Conservation (phyloP, 768 basidiomycete species). For the Suillus luteus region DNA sequence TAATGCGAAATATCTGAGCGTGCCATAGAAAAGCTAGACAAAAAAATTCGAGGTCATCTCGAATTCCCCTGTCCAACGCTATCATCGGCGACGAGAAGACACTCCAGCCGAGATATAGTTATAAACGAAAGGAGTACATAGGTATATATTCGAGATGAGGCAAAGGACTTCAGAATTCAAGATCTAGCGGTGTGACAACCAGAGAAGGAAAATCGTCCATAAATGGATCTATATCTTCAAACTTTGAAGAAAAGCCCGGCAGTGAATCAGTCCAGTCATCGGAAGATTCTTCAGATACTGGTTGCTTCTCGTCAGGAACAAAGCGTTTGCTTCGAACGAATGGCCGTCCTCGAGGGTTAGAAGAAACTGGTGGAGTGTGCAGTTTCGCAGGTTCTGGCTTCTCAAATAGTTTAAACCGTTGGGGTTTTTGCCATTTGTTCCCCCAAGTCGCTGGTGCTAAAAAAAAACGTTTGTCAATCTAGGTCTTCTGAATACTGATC, state of each 20-base stretch:
- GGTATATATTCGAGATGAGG: not conserved
- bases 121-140: not conserved
- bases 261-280: not conserved
- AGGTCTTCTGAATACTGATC: not conserved
- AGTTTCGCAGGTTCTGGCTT: not conserved
- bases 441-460: too few relatives aligned
- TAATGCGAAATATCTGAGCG: too few relatives aligned
- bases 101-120: not conserved
- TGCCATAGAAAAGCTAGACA: not conserved
- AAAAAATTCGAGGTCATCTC: not conserved
- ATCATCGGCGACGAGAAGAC: not conserved
- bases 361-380: not conserved
- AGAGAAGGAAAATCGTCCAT: not conserved
- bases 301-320: too few relatives aligned
- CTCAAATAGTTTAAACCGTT: too few relatives aligned
- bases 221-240: not conserved
- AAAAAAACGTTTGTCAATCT: too few relatives aligned
- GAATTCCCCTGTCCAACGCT: not conserved
- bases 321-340: too few relatives aligned
- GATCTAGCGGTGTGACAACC: not conserved
- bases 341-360: constrained; percentile 11
- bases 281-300: not conserved
- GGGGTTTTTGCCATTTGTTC: too few relatives aligned
- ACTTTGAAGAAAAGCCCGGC: not conserved
- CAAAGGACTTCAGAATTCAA: not conserved